Evolutionary conservation across 495 filamentous ascomycete genomes (phyloP).

Genomic region (Jackrogersella multiformis): DNA sequence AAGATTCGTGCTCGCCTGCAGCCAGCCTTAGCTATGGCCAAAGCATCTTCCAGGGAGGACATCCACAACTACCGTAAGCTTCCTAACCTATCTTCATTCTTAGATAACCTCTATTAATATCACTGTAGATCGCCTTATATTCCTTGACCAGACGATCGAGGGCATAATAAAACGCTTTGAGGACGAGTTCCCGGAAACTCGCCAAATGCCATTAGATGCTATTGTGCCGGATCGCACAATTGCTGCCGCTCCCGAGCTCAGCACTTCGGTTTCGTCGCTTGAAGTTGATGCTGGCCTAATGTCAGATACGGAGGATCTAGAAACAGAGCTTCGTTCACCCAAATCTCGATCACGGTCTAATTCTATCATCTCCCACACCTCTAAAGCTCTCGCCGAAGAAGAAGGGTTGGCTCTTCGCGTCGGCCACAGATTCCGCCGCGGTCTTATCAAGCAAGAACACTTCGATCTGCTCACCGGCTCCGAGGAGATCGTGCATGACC

Average conservation of each 20-base stretch:
- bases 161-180: constrained; percentile 95
- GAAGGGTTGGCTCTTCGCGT: constrained; percentile 89
- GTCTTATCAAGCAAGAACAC: constrained; percentile 57
- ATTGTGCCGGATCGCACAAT: constrained; percentile 45
- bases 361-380: constrained; percentile 81
- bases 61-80: constrained; percentile 79
- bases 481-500: constrained; percentile 62
- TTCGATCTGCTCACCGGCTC: constrained; percentile 53
- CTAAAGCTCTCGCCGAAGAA: constrained; percentile 81
- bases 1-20: constrained; percentile 87
- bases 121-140: constrained; percentile 75
- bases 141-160: constrained; percentile 88
- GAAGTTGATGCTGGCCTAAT: constrained; percentile 43
- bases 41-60: constrained; percentile 58
- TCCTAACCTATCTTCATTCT: not conserved
- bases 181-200: constrained; percentile 92
- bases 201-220: constrained; percentile 61
- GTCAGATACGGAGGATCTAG: constrained; percentile 52
- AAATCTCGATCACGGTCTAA: constrained; percentile 69
- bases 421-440: constrained; percentile 80
- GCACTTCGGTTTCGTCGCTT: constrained; percentile 36
- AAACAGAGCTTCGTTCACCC: constrained; percentile 49
- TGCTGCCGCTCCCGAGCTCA: constrained; percentile 50
- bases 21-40: constrained; percentile 81
- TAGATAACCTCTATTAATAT: constrained; percentile 39